phyloP scores from a whole-genome alignment of 192 early-diverging fungal genomes.

The Entophlyctis luteolus region DNA sequence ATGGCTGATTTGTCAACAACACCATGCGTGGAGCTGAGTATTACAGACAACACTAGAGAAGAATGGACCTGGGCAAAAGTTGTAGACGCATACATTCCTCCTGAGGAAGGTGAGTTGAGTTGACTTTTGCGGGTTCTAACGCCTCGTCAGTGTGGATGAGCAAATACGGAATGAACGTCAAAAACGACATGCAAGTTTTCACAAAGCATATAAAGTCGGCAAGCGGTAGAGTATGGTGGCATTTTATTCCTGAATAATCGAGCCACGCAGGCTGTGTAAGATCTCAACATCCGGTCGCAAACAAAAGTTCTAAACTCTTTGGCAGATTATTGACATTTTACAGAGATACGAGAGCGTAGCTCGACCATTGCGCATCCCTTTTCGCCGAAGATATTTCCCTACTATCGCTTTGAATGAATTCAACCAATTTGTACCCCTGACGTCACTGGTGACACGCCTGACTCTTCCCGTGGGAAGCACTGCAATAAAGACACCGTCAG shows the following conservation, averaged over 20 bases:
- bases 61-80: slow-evolving; percentile 42
- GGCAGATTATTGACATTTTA: slow-evolving; percentile 6
- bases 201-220: too few relatives aligned
- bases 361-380: slow-evolving; percentile 15
- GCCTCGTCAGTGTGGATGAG: too few relatives aligned
- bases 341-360: not conserved
- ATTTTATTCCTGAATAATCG: too few relatives aligned
- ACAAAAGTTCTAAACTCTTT: not conserved
- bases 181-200: too few relatives aligned
- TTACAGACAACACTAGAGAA: slow-evolving; percentile 38
- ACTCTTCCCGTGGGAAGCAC: not conserved
- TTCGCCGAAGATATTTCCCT: slow-evolving; percentile 31
- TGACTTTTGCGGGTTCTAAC: too few relatives aligned
- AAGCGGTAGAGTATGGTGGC: too few relatives aligned
- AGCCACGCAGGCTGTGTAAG: too few relatives aligned
- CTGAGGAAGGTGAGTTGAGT: slow-evolving; percentile 33
- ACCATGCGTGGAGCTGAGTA: slow-evolving; percentile 30
- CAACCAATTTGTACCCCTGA: slow-evolving; percentile 35
- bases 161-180: too few relatives aligned
- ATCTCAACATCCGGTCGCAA: too few relatives aligned
- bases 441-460: slow-evolving; percentile 27
- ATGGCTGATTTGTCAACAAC: not conserved
- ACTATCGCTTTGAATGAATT: slow-evolving; percentile 33
- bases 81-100: slow-evolving; percentile 23
- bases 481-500: slow-evolving; percentile 4